phyloP scores from a whole-genome alignment of 805 yeast species.

The Wickerhamiella occidentalis region DNA sequence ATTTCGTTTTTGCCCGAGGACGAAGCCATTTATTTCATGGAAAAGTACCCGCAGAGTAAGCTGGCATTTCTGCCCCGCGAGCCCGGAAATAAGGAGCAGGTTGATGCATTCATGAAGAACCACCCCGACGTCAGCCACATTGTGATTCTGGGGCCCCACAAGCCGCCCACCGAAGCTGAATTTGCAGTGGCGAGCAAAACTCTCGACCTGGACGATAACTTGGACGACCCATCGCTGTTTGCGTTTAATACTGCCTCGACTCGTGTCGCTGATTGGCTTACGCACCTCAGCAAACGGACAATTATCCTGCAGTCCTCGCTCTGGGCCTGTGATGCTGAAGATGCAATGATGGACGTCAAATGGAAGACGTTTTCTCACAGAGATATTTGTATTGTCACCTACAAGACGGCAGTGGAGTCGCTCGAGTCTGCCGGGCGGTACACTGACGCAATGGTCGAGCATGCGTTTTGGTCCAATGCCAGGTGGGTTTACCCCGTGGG shows the following conservation, averaged over 20 bases:
- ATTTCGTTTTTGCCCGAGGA: conserved; percentile 6
- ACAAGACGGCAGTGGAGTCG: neutral
- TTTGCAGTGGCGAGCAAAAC: neutral
- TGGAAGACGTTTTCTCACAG: conserved; percentile 7
- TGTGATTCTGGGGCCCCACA: conserved; percentile 5
- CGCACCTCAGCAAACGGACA: neutral
- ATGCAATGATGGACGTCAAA: neutral
- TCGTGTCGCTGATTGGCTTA: neutral
- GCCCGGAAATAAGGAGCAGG: neutral
- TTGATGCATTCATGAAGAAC: neutral
- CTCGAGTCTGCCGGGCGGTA: conserved; percentile 1
- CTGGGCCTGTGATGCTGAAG: conserved; percentile 4
- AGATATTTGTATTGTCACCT: conserved; percentile 6
- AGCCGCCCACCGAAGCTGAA: neutral
- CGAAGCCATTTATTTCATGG: conserved; percentile 3
- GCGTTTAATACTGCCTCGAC: neutral
- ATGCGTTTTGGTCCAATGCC: conserved; percentile 1
- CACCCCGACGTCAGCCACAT: conserved; percentile 1
- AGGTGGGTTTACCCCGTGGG: neutral
- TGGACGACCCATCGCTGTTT: neutral
- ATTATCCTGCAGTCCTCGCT: neutral
- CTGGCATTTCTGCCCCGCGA: neutral
- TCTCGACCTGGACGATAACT: neutral
- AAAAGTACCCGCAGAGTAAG: neutral
- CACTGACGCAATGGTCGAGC: conserved; percentile 9